Evolutionary conservation across 2,329 filamentous ascomycete genomes (phyloP).

Genomic region (Phialocephala sp.): DNA sequence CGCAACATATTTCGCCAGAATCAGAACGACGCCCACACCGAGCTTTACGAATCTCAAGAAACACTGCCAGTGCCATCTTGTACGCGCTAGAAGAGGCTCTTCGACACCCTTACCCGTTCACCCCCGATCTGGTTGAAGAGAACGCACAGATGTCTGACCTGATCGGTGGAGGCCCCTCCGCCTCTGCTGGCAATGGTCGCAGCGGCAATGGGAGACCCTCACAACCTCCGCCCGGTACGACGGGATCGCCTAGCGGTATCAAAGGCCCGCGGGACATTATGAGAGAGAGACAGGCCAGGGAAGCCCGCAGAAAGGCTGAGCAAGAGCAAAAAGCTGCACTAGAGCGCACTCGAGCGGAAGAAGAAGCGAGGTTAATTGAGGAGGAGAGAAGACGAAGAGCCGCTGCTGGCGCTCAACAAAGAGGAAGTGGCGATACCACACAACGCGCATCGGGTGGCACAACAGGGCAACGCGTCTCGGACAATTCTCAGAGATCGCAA

Average conservation of each 20-base stretch:
- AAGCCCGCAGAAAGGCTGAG: conserved; percentile 67
- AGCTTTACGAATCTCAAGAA: conserved; percentile 73
- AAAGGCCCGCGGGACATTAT: conserved; percentile 90
- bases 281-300: conserved; percentile 81
- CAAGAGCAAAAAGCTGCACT: conserved; percentile 55
- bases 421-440: conserved; percentile 33
- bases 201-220: conserved; percentile 58
- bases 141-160: conserved; percentile 92
- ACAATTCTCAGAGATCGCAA: conserved; percentile 41
- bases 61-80: conserved; percentile 88
- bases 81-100: conserved; percentile 92
- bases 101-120: conserved; percentile 81
- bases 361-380: conserved; percentile 59
- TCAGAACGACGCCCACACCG: conserved; percentile 50
- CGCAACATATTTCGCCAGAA: conserved; percentile 31
- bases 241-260: conserved; percentile 60
- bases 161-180: conserved; percentile 58
- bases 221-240: conserved; percentile 54
- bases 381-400: conserved; percentile 63
- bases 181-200: conserved; percentile 59
- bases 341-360: conserved; percentile 55
- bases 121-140: conserved; percentile 83
- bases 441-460: conserved; percentile 33
- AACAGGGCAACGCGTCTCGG: conserved; percentile 38
- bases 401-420: conserved; percentile 52